These are phyloP conservation scores for Agaricus subrufescens DNA, from an alignment of 768 basidiomycete species.

Conservation along the genomic window DNA sequence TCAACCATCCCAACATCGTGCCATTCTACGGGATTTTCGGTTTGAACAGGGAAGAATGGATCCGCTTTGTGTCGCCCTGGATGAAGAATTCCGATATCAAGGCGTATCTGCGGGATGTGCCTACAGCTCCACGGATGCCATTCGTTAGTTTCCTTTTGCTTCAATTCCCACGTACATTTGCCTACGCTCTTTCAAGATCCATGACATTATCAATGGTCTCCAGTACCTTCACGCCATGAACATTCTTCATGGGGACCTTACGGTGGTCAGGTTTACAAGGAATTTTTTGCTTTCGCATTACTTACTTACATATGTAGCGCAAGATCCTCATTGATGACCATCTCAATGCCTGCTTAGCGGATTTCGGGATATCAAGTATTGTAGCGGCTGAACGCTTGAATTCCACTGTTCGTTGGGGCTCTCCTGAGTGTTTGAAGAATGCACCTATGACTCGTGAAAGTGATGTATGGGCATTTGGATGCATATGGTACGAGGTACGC, in stretches of 20 bases:
- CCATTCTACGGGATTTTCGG: conserved; percentile 8
- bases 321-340: conserved; percentile 5
- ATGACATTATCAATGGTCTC: conserved; percentile 9
- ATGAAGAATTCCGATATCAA: conserved; percentile 11
- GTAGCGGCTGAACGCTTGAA: background rate
- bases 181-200: background rate
- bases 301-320: background rate
- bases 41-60: background rate
- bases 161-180: no score
- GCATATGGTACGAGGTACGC: conserved; percentile 11
- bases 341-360: background rate
- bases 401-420: conserved; percentile 11
- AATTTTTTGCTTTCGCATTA: background rate
- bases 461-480: conserved; percentile 15
- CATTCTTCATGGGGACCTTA: conserved; percentile 13
- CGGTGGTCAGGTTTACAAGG: conserved; percentile 1
- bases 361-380: conserved; percentile 9
- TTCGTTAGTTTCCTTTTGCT: background rate
- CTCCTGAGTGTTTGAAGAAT: conserved; percentile 23
- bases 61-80: conserved; percentile 13
- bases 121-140: background rate
- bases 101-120: background rate
- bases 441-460: conserved; percentile 1
- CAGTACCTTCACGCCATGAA: conserved; percentile 10
- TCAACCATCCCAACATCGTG: background rate